phyloP scores from a whole-genome alignment of 192 early-diverging fungal species.

The Geranomyces variabilis region DNA sequence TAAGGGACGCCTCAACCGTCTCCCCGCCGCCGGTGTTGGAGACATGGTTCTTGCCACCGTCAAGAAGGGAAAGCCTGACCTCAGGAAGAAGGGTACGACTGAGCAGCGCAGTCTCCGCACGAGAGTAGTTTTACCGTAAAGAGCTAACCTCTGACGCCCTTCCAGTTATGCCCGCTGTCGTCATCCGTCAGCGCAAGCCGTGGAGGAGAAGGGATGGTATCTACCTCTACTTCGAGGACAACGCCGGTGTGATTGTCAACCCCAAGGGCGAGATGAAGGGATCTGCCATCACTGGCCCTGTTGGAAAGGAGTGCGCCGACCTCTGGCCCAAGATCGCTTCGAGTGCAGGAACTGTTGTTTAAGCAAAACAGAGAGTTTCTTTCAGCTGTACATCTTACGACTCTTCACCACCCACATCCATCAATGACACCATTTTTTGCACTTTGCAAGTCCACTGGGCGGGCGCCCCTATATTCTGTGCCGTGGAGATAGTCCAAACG shows the following conservation, averaged over 20 bases:
- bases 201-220: constrained; percentile 99
- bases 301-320: constrained; percentile 99
- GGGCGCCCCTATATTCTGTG: no score
- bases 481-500: no score
- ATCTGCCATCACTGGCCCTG: constrained; percentile 99
- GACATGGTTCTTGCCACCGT: constrained; percentile 99
- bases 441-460: no score
- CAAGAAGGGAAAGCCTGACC: constrained; percentile 99
- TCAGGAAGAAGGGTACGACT: constrained; percentile 95
- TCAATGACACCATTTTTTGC: no score
- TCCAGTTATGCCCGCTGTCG: constrained; percentile 95
- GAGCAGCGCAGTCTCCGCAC: no score
- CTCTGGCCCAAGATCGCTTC: constrained; percentile 99
- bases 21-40: constrained; percentile 97
- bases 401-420: no score
- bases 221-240: constrained; percentile 99
- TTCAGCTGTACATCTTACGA: no score
- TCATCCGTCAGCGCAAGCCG: constrained; percentile 98
- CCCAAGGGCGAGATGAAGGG: constrained; percentile 99
- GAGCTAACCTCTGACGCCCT: not conserved
- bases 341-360: constrained; percentile 41
- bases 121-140: no score
- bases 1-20: constrained; percentile 93
- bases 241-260: constrained; percentile 99
- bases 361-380: constrained; percentile 6